A percentile compares a stretch with the other conserved stretches of the same genome.
Conservation (phyloP, 2,329 filamentous ascomycete species). For the Fusarium sp. region DNA sequence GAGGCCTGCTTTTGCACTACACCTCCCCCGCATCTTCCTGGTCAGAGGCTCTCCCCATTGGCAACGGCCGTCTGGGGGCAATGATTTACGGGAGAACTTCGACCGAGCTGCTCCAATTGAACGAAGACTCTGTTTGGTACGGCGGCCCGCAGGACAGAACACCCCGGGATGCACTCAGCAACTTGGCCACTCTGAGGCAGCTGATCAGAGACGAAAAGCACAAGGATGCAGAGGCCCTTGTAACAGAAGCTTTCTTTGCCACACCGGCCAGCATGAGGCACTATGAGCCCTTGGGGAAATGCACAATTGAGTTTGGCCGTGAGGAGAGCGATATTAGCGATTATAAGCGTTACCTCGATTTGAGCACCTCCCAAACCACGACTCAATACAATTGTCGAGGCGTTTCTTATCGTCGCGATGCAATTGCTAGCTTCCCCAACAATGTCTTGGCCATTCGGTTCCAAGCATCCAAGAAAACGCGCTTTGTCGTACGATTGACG, state of each 20-base stretch:
- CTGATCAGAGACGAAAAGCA: slow-evolving; percentile 47
- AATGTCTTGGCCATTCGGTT: slow-evolving; percentile 52
- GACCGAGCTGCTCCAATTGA: slow-evolving; percentile 60
- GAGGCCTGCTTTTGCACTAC: slow-evolving; percentile 43
- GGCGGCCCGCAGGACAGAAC: slow-evolving; percentile 61
- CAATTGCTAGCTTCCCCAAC: slow-evolving; percentile 60
- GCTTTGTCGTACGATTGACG: slow-evolving; percentile 46
- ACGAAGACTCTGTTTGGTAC: slow-evolving; percentile 65
- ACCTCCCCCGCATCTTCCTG: slow-evolving; percentile 45
- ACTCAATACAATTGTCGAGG: slow-evolving; percentile 56
- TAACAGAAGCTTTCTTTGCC: slow-evolving; percentile 44
- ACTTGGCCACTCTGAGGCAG: slow-evolving; percentile 37
- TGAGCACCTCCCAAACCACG: slow-evolving; percentile 54
- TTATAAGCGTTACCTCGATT: slow-evolving; percentile 59
- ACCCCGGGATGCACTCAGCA: slow-evolving; percentile 50
- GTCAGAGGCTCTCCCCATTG: slow-evolving; percentile 61
- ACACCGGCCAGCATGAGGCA: slow-evolving; percentile 48
- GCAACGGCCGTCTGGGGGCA: slow-evolving; percentile 61
- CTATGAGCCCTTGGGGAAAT: slow-evolving; percentile 52
- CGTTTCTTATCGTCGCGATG: slow-evolving; percentile 54
- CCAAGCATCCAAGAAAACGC: slow-evolving; percentile 38
- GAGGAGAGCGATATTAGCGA: slow-evolving; percentile 39
- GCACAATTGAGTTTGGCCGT: slow-evolving; percentile 59
- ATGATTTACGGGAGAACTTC: slow-evolving; percentile 62
- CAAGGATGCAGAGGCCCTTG: slow-evolving; percentile 44